These are phyloP conservation scores for Liquidambar formosana DNA, from an alignment of 164 flowering plant species.

Conservation along the genomic window DNA sequence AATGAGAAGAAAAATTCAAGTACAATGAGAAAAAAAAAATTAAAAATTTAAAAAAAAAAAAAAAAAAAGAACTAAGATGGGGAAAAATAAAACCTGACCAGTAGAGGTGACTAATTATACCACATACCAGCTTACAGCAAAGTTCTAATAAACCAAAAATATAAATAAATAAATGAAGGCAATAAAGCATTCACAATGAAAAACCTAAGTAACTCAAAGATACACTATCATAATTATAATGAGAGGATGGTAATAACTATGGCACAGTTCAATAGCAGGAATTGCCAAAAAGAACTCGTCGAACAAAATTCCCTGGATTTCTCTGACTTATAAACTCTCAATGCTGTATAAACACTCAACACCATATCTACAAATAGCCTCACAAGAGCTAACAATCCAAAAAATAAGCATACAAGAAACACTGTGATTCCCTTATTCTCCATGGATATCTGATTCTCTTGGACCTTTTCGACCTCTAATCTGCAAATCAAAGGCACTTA, in stretches of 20 bases:
- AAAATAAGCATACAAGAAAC: constrained; percentile 55
- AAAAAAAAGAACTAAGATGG: too few species aligned
- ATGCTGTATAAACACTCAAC: constrained; percentile 32
- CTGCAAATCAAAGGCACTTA: constrained; percentile 43
- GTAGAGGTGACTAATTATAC: too few species aligned
- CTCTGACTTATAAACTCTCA: constrained; percentile 38
- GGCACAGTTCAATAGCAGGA: constrained; percentile 33
- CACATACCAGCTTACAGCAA: too few species aligned
- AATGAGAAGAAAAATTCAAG: too few species aligned
- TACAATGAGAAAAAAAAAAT: too few species aligned
- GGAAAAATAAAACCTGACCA: too few species aligned
- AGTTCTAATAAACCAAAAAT: too few species aligned
- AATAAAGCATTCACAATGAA: too few species aligned
- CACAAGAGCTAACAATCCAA: constrained; percentile 49
- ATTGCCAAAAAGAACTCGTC: constrained; percentile 49
- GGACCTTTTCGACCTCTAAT: constrained; percentile 58
- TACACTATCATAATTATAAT: constrained; percentile 27
- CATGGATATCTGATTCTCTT: constrained; percentile 51
- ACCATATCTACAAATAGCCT: constrained; percentile 48
- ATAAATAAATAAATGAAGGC: too few species aligned
- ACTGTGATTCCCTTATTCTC: constrained; percentile 68
- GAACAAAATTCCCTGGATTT: constrained; percentile 62
- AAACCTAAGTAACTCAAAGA: too few species aligned
- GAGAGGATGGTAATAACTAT: constrained; percentile 46
- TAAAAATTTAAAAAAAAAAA: too few species aligned